Base-by-base conservation (phyloP, 2,329 filamentous ascomycete species). In the Fusarium nanum region DNA sequence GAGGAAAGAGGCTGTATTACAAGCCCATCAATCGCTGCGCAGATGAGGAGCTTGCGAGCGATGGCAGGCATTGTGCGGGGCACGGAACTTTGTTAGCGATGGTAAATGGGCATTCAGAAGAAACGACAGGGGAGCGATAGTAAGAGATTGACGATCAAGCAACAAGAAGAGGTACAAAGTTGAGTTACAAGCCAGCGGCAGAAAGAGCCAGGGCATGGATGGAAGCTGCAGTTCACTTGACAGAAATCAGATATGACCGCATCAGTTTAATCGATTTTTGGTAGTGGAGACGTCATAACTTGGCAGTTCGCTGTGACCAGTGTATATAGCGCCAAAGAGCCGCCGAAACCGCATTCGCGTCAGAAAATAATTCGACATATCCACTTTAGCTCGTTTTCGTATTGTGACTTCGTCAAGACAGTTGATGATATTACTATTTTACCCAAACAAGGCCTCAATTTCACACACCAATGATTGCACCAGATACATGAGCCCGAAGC, bases 1-100 rank as follows among this genome's bases (percentile, higher is more conserved):
- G 84, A 80, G 20, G 88, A 85, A 30, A 92, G 82, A 27, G 92
- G 91, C 75, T 96, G 93, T 46, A 98, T 86, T 69, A 97, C 84
- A 55, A 98, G 85, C 60, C 94, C 94, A 76, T 98, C 94, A 56
- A 91, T 88, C 27, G 93, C 90, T 58, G 94, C 93, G 80, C 91
- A 91, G 72, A 97, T 89, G 70, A 94, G 78, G 58, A 97, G 83
- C 81, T 96, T 97, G 78, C 92, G 91, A 63, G 92, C 89, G 65
- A 97, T 83, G 71, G 87, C 86, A 59, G 93, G 91, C 93, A 97
- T 96, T 60, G 68, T 79, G 75, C 70, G 68, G 55, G 62, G 52
- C 59, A 65, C 61, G 60, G 60, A 41, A 47, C 20, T 59, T 59
- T 37, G 68, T 63, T 60, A 62, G 27, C 46, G 25, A 50, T 34